A percentile compares a stretch with the other conserved stretches of the same genome.
phyloP scores from a whole-genome alignment of 129 eudicot genomes.

The Deinandra increscens region DNA sequence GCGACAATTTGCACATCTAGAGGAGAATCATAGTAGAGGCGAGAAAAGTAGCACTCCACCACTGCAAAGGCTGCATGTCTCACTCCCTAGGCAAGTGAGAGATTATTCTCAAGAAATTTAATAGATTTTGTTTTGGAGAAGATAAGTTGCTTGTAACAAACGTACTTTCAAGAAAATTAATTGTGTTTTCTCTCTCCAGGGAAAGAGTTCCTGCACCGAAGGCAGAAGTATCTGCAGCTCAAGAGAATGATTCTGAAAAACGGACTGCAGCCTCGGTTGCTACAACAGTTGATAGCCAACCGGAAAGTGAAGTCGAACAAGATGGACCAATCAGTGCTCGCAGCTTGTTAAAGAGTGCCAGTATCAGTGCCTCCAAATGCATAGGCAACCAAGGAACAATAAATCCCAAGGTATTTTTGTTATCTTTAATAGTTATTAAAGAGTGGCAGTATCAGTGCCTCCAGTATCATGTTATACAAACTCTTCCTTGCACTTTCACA shows the following conservation, averaged over 20 bases:
- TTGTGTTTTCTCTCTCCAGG: constrained; percentile 21
- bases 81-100: constrained; percentile 76
- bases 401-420: constrained; percentile 57
- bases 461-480: not conserved
- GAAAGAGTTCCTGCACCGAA: constrained; percentile 90
- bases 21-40: constrained; percentile 76
- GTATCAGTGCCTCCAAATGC: constrained; percentile 93
- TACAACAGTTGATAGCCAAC: constrained; percentile 47
- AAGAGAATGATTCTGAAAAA: constrained; percentile 46
- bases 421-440: too few species aligned
- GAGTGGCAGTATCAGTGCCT: too few species aligned
- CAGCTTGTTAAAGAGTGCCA: constrained; percentile 91
- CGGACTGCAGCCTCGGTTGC: constrained; percentile 51
- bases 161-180: not conserved
- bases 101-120: constrained; percentile 3
- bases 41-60: constrained; percentile 65
- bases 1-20: constrained; percentile 96
- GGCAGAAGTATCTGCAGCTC: constrained; percentile 32
- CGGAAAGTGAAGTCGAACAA: constrained; percentile 35
- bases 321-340: constrained; percentile 63
- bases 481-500: not conserved
- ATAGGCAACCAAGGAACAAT: constrained; percentile 49
- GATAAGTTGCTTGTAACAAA: not conserved
- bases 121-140: not conserved
- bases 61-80: constrained; percentile 84